Evolutionary conservation across 2,329 filamentous ascomycete species (phyloP), one percentile per base, ranked within the genome.

Genomic region (Xylariaceae sp.): DNA sequence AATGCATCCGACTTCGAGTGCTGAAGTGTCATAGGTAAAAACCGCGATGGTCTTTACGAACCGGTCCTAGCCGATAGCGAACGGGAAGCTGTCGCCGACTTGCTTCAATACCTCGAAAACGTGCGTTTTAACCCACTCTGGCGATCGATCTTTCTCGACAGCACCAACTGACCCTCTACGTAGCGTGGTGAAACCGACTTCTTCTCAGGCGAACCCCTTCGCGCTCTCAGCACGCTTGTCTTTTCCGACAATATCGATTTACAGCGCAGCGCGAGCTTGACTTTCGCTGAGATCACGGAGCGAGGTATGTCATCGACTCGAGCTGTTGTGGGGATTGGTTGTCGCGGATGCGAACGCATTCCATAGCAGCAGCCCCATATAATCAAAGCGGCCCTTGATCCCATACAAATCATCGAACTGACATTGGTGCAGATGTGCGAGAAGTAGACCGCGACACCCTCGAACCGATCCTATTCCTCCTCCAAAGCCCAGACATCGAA

Each of bases 201-300:
- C 79, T 98, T 98, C 69, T 85, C 87, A 29, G 93, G 93, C 67
- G 90, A 96, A 61, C 93, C 93, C 34, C 81, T 98, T 43, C 86
- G 87, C 67, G 91, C 93, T 34, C 73, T 98, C 43, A 96, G 89
- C 67, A 98, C 91, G 11, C 79, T 98, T 19, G 93, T 98, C 43
- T 98, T 95, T 65, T 98, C 93, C 43, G 90, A 97, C 67, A 98
- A 98, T 70, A 90, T 98, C 63, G 93, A 98, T 64, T 77, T 98
- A 39, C 93, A 98, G 71, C 81, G 93, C 52, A 97, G 93, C 69
- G 93, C 93, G 39, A 97, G 91, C 65, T 79, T 98, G 65, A 98
- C 93, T 2, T 98, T 98, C 74, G 93, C 93, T 46, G 93, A 98
- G 66, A 98, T 98, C 54, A 98, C 93, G 30, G 93, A 98, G 69